These are phyloP conservation scores for Saksenaea vasiformis DNA, from an alignment of 371 early-diverging fungal species.

Conservation along the genomic window DNA sequence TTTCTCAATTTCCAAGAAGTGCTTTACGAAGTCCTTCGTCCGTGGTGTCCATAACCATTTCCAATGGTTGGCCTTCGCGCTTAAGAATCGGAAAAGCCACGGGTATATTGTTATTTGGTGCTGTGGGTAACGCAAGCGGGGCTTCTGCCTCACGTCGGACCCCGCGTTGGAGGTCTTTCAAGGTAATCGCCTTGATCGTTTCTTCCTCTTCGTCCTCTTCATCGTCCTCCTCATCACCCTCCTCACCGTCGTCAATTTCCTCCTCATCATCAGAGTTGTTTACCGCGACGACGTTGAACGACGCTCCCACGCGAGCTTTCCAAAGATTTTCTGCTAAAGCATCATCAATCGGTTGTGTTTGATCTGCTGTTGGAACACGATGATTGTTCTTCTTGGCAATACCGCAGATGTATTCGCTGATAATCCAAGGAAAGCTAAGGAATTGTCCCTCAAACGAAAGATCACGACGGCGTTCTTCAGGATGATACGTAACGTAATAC, in stretches of 20 bases:
- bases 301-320: background rate
- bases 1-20: no score
- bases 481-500: constrained; percentile 76
- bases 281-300: background rate
- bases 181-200: background rate
- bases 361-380: background rate
- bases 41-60: no score
- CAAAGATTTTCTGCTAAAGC: constrained; percentile 6
- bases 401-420: constrained; percentile 55
- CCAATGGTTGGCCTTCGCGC: no score
- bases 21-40: no score
- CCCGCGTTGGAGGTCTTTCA: background rate
- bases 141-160: background rate
- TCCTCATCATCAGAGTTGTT: constrained; percentile 15
- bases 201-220: constrained; percentile 3
- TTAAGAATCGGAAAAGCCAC: no score
- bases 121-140: background rate
- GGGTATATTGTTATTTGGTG: background rate
- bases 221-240: background rate
- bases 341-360: constrained; percentile 17
- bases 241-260: constrained; percentile 3
- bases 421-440: constrained; percentile 71
- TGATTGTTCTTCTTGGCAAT: constrained; percentile 39
- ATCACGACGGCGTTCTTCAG: constrained; percentile 25
- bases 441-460: constrained; percentile 24